Conservation (phyloP, 1,139 yeast species). For the Debaryomyces psychrophilus region DNA sequence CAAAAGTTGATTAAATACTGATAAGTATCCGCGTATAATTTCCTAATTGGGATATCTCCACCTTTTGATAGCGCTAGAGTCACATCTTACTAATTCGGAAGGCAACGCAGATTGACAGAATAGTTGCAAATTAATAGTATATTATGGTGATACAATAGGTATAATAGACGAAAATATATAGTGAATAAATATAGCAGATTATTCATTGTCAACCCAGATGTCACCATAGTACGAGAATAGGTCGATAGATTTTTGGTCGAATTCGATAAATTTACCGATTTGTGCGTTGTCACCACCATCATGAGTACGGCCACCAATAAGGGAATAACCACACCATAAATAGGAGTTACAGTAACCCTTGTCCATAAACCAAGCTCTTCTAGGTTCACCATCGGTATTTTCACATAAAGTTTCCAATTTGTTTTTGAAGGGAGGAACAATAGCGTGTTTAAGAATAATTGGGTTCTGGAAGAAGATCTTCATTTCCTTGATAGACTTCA, state of each 20-base stretch:
- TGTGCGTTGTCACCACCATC: constrained; percentile 29
- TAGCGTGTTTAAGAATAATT: constrained; percentile 27
- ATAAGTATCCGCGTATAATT: constrained; percentile 4
- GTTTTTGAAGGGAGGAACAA: constrained; percentile 35
- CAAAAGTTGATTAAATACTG: constrained; percentile 2
- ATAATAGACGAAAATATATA: background rate
- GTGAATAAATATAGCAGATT: constrained; percentile 7
- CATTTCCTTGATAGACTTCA: constrained; percentile 23
- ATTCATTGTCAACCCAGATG: constrained; percentile 39
- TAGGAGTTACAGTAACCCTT: constrained; percentile 42
- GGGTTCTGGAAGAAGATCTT: constrained; percentile 28
- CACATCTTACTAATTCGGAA: background rate
- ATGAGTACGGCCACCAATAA: constrained; percentile 37
- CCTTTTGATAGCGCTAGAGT: background rate
- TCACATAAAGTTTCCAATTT: constrained; percentile 27
- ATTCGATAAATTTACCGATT: constrained; percentile 28
- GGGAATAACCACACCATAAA: constrained; percentile 50
- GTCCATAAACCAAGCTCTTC: constrained; percentile 36
- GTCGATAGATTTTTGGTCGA: constrained; percentile 24
- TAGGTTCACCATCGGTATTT: constrained; percentile 33
- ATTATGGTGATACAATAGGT: background rate
- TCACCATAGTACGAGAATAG: constrained; percentile 36
- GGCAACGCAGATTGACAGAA: background rate
- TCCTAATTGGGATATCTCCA: constrained; percentile 1
- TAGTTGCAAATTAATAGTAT: background rate